phyloP scores from a whole-genome alignment of 179 eudicot genomes.

The Beta corolliflora region DNA sequence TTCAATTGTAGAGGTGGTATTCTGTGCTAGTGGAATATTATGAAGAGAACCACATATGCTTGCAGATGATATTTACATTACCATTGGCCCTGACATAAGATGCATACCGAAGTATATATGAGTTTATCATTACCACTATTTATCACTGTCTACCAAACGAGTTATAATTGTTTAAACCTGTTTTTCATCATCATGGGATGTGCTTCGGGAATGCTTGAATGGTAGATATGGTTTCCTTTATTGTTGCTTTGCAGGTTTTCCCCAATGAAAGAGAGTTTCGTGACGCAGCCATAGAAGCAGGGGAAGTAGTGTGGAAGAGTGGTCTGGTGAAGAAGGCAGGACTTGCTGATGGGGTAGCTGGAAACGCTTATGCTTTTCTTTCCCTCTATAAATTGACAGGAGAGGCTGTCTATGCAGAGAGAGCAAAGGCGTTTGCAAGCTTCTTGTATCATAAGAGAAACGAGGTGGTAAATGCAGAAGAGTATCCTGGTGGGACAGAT shows the following conservation, averaged over 20 bases:
- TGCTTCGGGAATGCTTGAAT: neutral
- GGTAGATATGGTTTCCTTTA: neutral
- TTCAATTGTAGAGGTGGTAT: too few species aligned
- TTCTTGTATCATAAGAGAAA: constrained; percentile 51
- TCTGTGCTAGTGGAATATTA: too few species aligned
- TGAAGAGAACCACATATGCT: too few species aligned
- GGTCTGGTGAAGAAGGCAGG: constrained; percentile 65
- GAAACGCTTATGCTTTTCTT: constrained; percentile 67
- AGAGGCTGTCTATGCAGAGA: constrained; percentile 49
- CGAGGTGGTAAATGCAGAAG: constrained; percentile 26
- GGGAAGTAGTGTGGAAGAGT: constrained; percentile 82
- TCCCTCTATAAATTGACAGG: constrained; percentile 60
- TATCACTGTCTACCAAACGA: too few species aligned
- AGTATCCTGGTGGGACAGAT: constrained; percentile 21
- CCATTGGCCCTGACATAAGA: too few species aligned
- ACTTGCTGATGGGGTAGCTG: constrained; percentile 65
- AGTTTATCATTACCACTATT: too few species aligned
- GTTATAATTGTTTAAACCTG: neutral
- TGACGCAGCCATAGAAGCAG: constrained; percentile 77
- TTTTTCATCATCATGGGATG: neutral
- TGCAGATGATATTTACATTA: too few species aligned
- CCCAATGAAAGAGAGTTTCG: constrained; percentile 60
- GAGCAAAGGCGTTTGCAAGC: constrained; percentile 72
- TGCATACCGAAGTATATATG: too few species aligned
- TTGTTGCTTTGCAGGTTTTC: constrained; percentile 43